These are phyloP conservation scores for Didymella keratinophila DNA, from an alignment of 2,329 filamentous ascomycete species.

Conservation along the genomic window DNA sequence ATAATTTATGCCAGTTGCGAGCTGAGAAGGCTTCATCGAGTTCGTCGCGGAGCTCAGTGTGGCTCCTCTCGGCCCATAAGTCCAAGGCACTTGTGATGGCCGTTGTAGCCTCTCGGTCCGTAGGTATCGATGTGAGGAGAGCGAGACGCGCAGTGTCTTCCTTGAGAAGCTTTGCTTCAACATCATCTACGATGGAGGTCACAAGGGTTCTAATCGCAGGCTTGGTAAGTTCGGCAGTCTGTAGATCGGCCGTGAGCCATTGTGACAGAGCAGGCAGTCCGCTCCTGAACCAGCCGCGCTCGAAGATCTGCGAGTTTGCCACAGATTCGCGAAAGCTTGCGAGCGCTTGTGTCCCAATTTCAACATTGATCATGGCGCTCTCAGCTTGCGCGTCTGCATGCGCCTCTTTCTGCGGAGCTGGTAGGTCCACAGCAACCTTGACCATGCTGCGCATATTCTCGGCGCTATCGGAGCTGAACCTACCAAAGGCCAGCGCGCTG, in stretches of 20 bases:
- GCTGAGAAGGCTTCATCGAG: slow-evolving; percentile 80
- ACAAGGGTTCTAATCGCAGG: slow-evolving; percentile 72
- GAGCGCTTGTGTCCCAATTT: slow-evolving; percentile 69
- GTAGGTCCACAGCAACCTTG: slow-evolving; percentile 66
- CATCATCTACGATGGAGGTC: slow-evolving; percentile 68
- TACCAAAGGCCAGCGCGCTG: slow-evolving; percentile 66
- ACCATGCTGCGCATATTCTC: slow-evolving; percentile 56
- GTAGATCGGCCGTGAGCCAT: slow-evolving; percentile 64
- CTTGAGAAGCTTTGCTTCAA: slow-evolving; percentile 60
- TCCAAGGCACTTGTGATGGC: slow-evolving; percentile 68
- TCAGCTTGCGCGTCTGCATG: slow-evolving; percentile 24
- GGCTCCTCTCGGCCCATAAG: slow-evolving; percentile 79
- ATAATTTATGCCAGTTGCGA: slow-evolving; percentile 78
- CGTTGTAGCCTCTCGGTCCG: slow-evolving; percentile 55
- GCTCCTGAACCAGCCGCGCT: slow-evolving; percentile 76
- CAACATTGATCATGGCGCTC: slow-evolving; percentile 65
- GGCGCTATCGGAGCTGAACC: slow-evolving; percentile 49
- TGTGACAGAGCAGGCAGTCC: slow-evolving; percentile 69
- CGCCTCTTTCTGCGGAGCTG: slow-evolving; percentile 52
- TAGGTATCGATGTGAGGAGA: slow-evolving; percentile 43
- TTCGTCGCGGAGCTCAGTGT: slow-evolving; percentile 81
- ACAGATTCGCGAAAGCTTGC: slow-evolving; percentile 73
- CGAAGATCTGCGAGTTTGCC: slow-evolving; percentile 73
- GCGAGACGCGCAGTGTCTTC: slow-evolving; percentile 57
- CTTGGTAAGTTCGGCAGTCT: slow-evolving; percentile 62